Percentiles rank a stretch among this genome's conserved stretches.
These are phyloP conservation scores for Aspergillus clavatus DNA, from an alignment of 2,329 filamentous ascomycete species.

Conservation along the genomic window DNA sequence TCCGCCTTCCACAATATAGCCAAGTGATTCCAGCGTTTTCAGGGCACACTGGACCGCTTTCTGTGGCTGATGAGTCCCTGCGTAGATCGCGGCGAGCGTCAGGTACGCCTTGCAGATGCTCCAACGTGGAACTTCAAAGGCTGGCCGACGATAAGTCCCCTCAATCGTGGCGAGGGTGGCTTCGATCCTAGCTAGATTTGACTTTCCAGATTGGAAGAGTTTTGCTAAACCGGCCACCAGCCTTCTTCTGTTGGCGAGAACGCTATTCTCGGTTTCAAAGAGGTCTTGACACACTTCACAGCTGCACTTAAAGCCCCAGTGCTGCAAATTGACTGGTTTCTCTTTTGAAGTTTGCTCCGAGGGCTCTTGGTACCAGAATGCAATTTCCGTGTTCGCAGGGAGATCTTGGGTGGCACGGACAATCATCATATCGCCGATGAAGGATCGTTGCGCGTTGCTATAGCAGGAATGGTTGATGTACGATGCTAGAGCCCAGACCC, in stretches of 20 bases:
- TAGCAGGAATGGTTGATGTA: constrained; percentile 52
- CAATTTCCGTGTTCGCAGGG: constrained; percentile 43
- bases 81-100: constrained; percentile 16
- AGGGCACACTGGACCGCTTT: constrained; percentile 18
- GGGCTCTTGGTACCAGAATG: constrained; percentile 36
- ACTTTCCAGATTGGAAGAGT: neutral
- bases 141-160: constrained; percentile 20
- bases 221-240: constrained; percentile 5
- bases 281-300: constrained; percentile 22
- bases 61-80: neutral
- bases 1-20: constrained; percentile 23
- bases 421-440: constrained; percentile 53
- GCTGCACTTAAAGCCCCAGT: constrained; percentile 25
- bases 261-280: constrained; percentile 1
- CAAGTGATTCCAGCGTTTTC: constrained; percentile 21
- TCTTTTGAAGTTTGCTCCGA: constrained; percentile 1
- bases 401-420: constrained; percentile 46
- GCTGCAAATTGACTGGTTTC: constrained; percentile 1
- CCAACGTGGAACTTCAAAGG: constrained; percentile 23
- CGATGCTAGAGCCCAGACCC: constrained; percentile 48
- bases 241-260: constrained; percentile 11
- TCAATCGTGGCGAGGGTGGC: constrained; percentile 10
- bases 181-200: constrained; percentile 11
- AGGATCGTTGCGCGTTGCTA: constrained; percentile 44
- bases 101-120: constrained; percentile 13